Evolutionary conservation across 2,329 filamentous ascomycete species (phyloP), one percentile per base, ranked within the genome.

Genomic region (Zasmidium citrigriseum): DNA sequence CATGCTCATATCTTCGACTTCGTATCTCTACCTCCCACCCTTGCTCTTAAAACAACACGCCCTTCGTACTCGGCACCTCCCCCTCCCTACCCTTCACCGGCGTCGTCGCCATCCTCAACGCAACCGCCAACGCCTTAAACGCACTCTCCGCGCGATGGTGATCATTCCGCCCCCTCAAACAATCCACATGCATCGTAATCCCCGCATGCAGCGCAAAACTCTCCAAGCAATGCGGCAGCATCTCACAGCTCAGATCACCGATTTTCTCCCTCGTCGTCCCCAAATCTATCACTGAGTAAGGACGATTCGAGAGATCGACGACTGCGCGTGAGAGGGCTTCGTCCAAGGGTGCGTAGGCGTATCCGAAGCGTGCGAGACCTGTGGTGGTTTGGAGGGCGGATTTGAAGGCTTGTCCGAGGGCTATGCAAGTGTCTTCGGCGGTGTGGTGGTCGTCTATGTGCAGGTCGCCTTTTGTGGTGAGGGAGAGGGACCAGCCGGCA

Each of bases 361-460:
- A 89, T 27, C 93, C 95, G 78, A 97, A 99, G 49, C 95, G 88
- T 58, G 91, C 89, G 50, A 98, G 86, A 18, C 93, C 95, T 24
- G 88, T 83, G 9, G 89, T 89, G 10, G 85, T 85, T 63, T 89
- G 88, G 45, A 99, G 85, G 16, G 93, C 91, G 50, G 82, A 76
- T 70, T 89, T 89, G 78, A 98, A 97, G 57, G 92, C 91, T 67
- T 68, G 58, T 82, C 95, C 95, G 21, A 99, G 86, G 14, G 93
- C 91, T 65, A 99, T 89, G 78, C 91, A 97, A 59, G 91, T 89
- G 74, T 99, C 95, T 81, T 99, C 95, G 64, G 93, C 89, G 9
- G 93, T 97, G 84, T 99, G 95, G 80, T 99, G 95, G 82, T 98
- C 95, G 79, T 99, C 95, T 75, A 99, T 92, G 80, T 96, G 90